Evolutionary conservation across 805 yeast species (phyloP), one percentile per base, ranked within the genome.

Genomic region (Candida ortonii): DNA sequence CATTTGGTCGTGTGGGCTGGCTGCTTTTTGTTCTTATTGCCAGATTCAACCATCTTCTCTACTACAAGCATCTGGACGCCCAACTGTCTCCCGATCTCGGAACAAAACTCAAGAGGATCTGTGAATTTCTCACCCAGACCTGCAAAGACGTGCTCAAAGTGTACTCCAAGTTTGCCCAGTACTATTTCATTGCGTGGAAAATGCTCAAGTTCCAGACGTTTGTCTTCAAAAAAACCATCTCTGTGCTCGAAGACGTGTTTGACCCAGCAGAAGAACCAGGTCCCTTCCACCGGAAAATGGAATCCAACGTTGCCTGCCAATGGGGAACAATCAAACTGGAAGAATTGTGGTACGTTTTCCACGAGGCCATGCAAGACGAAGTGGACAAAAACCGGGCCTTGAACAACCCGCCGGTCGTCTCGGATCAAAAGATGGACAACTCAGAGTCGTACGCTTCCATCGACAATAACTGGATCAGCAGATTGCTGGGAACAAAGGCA

Each of bases 121-220:
- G 14, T 5, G 35, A 33, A 6, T 16, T 9, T 1, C 7, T 38
- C 4, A 30, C 27, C n/a, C 14, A 5, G 4, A 3, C 19, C 3
- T 30, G 36, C 12, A 25, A 36, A 7, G 8, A n/a, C 1, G 24
- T 27, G 7, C 17, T 41, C 8, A 19, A 16, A 4, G 10, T 28
- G 15, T 43, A 36, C 16, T 31, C 24, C 8, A 39, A 27, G 18
- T 25, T 48, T 6, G 35, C 47, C 10, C 41, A 44, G 17, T 35
- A 39, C n/a, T 50, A 52, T 29, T 52, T 36, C 36, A 38, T 19
- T 25, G 54, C 56, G 4, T 52, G 57, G 57, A 36, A 45, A 12
- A 30, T 29, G 12, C 34, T 41, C 28, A 47, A 48, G 24, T 20
- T 42, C 7, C 43, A 47, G 23, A 37, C 49, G 2, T 50, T 28